A percentile compares a stretch with the other conserved stretches of the same genome.
Evolutionary conservation across 2,329 filamentous ascomycete genomes (phyloP).

Genomic region (Trichoderma sp.): DNA sequence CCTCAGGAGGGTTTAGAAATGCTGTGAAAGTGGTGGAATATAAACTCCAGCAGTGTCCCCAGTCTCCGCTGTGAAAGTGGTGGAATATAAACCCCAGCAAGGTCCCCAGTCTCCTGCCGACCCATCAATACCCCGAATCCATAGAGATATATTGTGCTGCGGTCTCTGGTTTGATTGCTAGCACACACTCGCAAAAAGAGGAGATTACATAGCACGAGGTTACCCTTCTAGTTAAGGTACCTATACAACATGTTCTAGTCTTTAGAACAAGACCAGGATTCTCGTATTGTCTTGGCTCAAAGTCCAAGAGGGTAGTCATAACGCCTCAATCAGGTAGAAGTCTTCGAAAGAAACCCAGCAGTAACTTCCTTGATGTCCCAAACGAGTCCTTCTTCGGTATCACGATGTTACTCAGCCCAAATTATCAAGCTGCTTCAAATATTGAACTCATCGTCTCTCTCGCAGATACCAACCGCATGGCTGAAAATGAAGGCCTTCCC

Average conservation of each 20-base stretch:
- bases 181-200: too few species aligned
- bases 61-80: too few species aligned
- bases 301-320: neutral
- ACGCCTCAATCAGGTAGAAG: accelerated
- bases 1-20: neutral
- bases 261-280: too few species aligned
- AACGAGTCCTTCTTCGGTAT: neutral
- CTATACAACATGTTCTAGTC: too few species aligned
- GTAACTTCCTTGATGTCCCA: neutral
- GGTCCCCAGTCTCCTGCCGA: too few species aligned
- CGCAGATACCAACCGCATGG: neutral
- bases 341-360: neutral
- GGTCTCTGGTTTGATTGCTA: too few species aligned
- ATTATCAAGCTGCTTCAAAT: neutral
- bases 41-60: too few species aligned
- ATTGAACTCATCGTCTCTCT: neutral
- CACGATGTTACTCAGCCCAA: neutral
- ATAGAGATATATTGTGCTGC: too few species aligned
- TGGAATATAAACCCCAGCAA: too few species aligned
- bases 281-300: neutral
- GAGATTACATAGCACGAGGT: neutral
- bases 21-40: too few species aligned
- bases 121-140: too few species aligned
- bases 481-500: neutral
- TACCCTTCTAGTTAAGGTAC: neutral